These are phyloP conservation scores for Euclidium syriacum DNA, from an alignment of 345 rosid genomes.

Conservation along the genomic window DNA sequence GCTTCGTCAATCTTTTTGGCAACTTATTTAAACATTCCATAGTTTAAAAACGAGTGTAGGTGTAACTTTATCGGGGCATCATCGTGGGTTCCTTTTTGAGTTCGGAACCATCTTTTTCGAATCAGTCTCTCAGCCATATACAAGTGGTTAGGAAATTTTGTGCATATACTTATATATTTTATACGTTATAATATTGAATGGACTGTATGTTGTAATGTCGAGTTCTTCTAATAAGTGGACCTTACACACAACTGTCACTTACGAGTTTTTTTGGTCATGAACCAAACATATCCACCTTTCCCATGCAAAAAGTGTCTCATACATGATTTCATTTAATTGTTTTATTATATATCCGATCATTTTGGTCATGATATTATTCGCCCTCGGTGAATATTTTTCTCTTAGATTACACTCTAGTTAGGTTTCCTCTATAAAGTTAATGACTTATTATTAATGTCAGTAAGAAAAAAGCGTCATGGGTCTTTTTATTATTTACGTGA, in stretches of 20 bases:
- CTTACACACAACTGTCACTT: constrained; percentile 36
- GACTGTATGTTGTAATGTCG: constrained; percentile 15
- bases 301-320: constrained; percentile 32
- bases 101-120: constrained; percentile 22
- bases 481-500: neutral
- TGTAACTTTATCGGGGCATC: constrained; percentile 26
- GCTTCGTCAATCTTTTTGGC: constrained; percentile 15
- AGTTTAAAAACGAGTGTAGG: neutral
- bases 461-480: neutral
- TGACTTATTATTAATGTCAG: constrained; percentile 12
- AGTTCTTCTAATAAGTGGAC: constrained; percentile 28
- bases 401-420: constrained; percentile 16
- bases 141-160: constrained; percentile 9
- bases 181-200: constrained; percentile 10
- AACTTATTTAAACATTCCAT: constrained; percentile 13
- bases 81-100: constrained; percentile 28
- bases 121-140: constrained; percentile 19
- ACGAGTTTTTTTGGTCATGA: constrained; percentile 12
- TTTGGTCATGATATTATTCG: constrained; percentile 22
- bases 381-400: constrained; percentile 1
- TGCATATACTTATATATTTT: constrained; percentile 1
- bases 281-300: constrained; percentile 31
- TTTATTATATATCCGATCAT: constrained; percentile 1
- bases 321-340: neutral
- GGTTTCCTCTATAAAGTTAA: constrained; percentile 24